Evolutionary conservation across 371 early-diverging fungal species (phyloP).

Genomic region (Mortierella sp.): DNA sequence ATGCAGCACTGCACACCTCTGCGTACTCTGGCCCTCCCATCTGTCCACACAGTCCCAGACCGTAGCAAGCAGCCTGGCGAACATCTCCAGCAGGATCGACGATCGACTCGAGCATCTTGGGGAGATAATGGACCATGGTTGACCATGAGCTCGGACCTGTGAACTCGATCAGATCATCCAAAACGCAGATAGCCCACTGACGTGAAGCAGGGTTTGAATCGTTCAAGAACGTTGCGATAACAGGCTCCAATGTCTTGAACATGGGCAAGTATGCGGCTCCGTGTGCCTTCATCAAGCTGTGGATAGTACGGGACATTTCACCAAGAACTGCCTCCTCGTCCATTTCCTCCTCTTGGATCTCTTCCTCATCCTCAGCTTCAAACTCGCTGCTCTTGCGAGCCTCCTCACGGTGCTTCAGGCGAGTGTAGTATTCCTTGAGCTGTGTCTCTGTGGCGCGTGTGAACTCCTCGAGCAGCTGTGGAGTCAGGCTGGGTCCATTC

Average conservation of each 20-base stretch:
- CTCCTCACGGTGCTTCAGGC: slow-evolving; percentile 77
- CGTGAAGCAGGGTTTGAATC: slow-evolving; percentile 64
- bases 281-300: slow-evolving; percentile 77
- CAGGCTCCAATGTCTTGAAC: slow-evolving; percentile 81
- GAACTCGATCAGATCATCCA: slow-evolving; percentile 91
- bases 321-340: slow-evolving; percentile 83
- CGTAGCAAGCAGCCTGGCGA: slow-evolving; percentile 93
- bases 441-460: slow-evolving; percentile 72
- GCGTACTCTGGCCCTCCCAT: slow-evolving; percentile 83
- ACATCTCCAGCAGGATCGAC: slow-evolving; percentile 74
- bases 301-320: slow-evolving; percentile 79
- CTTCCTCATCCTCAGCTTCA: slow-evolving; percentile 92
- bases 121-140: slow-evolving; percentile 78
- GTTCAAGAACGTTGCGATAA: slow-evolving; percentile 65
- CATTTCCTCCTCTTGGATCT: slow-evolving; percentile 80
- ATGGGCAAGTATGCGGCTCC: slow-evolving; percentile 75
- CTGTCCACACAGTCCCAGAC: slow-evolving; percentile 88
- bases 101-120: slow-evolving; percentile 68
- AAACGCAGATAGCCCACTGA: slow-evolving; percentile 91
- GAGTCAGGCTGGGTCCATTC: slow-evolving; percentile 72
- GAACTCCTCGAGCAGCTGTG: slow-evolving; percentile 72
- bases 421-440: slow-evolving; percentile 74
- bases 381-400: slow-evolving; percentile 81
- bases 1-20: slow-evolving; percentile 68
- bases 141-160: slow-evolving; percentile 81